Conservation (phyloP, 163 green algal species). For the Coccomyxa subellipsoidea region DNA sequence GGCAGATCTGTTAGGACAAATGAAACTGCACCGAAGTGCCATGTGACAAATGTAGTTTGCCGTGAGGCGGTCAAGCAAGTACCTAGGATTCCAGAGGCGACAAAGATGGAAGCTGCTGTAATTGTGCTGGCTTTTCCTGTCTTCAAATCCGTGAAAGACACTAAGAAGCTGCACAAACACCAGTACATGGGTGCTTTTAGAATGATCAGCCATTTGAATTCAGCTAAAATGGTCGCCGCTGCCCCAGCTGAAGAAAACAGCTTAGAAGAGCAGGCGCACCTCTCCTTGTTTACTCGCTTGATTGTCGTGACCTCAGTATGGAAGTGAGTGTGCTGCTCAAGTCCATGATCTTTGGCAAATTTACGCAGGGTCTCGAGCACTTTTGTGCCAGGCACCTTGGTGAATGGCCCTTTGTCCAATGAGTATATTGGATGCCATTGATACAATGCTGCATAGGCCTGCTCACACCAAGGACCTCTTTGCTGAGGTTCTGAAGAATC, state of each 20-base stretch:
- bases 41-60: too few relatives aligned
- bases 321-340: not conserved
- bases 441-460: conserved; percentile 32
- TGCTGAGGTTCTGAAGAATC: too few relatives aligned
- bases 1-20: not conserved
- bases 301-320: not conserved
- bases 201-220: too few relatives aligned
- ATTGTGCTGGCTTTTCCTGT: not conserved
- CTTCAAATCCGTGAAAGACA: not conserved
- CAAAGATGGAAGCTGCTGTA: not conserved
- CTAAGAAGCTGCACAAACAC: conserved; percentile 1
- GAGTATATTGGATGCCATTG: conserved; percentile 25
- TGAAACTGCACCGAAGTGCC: not conserved
- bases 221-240: too few relatives aligned
- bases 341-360: not conserved
- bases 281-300: not conserved
- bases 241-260: too few relatives aligned
- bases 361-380: conserved; percentile 9
- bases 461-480: not conserved
- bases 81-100: conserved; percentile 15
- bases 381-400: conserved; percentile 8
- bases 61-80: too few relatives aligned
- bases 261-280: not conserved
- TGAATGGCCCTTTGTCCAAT: conserved; percentile 21
- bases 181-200: too few relatives aligned